Evolutionary conservation across 495 filamentous ascomycete genomes (phyloP).

Genomic region (Hamigera avellanea): DNA sequence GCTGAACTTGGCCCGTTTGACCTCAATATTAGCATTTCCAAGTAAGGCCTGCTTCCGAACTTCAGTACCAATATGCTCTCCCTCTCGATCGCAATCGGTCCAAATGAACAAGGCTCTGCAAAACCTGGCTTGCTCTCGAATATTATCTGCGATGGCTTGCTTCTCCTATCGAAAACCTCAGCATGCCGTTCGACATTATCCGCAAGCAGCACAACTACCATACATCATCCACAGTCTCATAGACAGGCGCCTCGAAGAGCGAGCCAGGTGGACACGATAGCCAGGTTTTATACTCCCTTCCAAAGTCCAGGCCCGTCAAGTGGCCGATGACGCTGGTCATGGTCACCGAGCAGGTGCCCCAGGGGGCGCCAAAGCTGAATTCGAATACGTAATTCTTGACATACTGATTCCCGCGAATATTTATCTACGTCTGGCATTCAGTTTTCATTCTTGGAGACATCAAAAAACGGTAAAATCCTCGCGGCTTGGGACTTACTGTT

Average conservation of each 20-base stretch:
- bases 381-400: constrained; percentile 92
- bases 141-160: constrained; percentile 71
- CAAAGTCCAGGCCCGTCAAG: constrained; percentile 64
- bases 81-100: constrained; percentile 98
- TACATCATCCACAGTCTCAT: constrained; percentile 52
- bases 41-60: constrained; percentile 69
- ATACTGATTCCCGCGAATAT: constrained; percentile 54
- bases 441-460: constrained; percentile 12
- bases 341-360: constrained; percentile 72
- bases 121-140: constrained; percentile 60
- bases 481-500: constrained; percentile 42
- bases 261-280: constrained; percentile 59
- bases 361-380: constrained; percentile 70
- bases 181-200: constrained; percentile 1
- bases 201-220: constrained; percentile 2
- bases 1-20: constrained; percentile 83
- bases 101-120: constrained; percentile 75
- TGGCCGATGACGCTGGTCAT: constrained; percentile 93
- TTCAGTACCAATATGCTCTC: constrained; percentile 92
- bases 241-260: constrained; percentile 79
- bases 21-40: constrained; percentile 60
- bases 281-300: constrained; percentile 60
- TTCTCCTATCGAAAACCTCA: constrained; percentile 48
- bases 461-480: constrained; percentile 3
- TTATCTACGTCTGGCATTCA: constrained; percentile 29